A percentile compares a stretch with the other conserved stretches of the same genome.
Conservation (phyloP, 495 filamentous ascomycete genomes). For the Neurospora sp. region DNA sequence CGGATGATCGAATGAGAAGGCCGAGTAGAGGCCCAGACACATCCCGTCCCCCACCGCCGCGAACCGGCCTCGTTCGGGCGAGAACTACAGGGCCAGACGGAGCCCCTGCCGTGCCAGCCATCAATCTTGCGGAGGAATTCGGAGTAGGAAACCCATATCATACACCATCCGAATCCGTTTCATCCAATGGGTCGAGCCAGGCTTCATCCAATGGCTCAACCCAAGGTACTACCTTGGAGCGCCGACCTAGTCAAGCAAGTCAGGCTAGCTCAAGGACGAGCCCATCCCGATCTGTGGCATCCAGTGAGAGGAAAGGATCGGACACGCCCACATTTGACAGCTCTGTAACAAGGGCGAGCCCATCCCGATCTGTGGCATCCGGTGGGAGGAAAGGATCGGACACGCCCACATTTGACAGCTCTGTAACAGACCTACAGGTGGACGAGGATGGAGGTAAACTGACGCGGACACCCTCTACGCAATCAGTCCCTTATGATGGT, state of each 20-base stretch:
- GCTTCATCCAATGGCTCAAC: background rate
- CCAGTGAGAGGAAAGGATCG: slow-evolving; percentile 28
- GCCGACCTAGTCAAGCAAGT: slow-evolving; percentile 51
- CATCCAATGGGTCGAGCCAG: slow-evolving; percentile 52
- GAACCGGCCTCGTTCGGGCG: slow-evolving; percentile 32
- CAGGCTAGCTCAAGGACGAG: slow-evolving; percentile 67
- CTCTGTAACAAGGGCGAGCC: slow-evolving; percentile 52
- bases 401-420: slow-evolving; percentile 33
- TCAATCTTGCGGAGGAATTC: slow-evolving; percentile 43
- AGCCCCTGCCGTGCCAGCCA: slow-evolving; percentile 24
- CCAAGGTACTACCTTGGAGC: slow-evolving; percentile 3
- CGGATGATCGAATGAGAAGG: slow-evolving; percentile 23
- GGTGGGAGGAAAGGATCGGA: slow-evolving; percentile 29
- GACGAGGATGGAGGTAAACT: slow-evolving; percentile 15
- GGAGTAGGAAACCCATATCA: slow-evolving; percentile 49
- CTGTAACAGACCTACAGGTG: slow-evolving; percentile 43
- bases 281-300: slow-evolving; percentile 38
- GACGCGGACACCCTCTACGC: background rate
- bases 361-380: slow-evolving; percentile 36
- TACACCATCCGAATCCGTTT: slow-evolving; percentile 53
- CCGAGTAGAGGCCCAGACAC: slow-evolving; percentile 41
- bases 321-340: slow-evolving; percentile 34
- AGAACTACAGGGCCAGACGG: slow-evolving; percentile 11
- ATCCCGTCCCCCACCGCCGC: slow-evolving; percentile 37
- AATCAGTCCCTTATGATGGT: background rate